Evolutionary conservation across 768 basidiomycete genomes (phyloP).

Genomic region (Tephrocybe sp.): DNA sequence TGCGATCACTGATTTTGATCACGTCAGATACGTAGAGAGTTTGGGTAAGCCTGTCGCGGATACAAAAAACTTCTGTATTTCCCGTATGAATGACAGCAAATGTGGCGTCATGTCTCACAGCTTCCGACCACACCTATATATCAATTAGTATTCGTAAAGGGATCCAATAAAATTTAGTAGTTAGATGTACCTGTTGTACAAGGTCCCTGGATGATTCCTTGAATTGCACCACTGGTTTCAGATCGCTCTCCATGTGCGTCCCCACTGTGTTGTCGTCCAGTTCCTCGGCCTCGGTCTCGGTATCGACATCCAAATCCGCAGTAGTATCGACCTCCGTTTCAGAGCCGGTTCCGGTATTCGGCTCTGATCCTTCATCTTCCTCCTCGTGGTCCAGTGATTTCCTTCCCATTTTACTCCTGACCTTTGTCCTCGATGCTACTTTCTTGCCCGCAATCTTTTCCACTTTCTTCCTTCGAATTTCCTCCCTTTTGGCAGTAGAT

Average conservation of each 20-base stretch:
- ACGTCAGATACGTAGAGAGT: slow-evolving; percentile 1
- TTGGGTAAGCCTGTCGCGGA: neutral
- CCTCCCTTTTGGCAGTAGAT: no score
- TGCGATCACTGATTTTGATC: neutral
- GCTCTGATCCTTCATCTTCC: no score
- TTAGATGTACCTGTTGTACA: neutral
- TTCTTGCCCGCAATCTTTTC: no score
- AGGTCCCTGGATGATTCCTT: neutral
- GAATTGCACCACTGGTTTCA: neutral
- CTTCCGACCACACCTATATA: neutral
- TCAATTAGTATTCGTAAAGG: neutral
- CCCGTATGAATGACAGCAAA: slow-evolving; percentile 3
- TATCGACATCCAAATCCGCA: no score
- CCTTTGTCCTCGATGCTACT: no score
- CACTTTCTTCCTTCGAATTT: no score
- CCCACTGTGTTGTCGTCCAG: no score
- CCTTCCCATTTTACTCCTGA: no score
- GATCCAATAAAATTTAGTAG: neutral
- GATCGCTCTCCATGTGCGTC: no score
- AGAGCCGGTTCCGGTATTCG: no score
- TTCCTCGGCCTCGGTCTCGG: neutral
- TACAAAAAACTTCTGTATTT: slow-evolving; percentile 2
- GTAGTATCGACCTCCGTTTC: no score
- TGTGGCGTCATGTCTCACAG: slow-evolving; percentile 1
- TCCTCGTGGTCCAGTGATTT: no score